Percentiles rank a stretch among this genome's conserved stretches.
phyloP scores from a whole-genome alignment of 495 filamentous ascomycete species.

The Penicillium robsamsonii region DNA sequence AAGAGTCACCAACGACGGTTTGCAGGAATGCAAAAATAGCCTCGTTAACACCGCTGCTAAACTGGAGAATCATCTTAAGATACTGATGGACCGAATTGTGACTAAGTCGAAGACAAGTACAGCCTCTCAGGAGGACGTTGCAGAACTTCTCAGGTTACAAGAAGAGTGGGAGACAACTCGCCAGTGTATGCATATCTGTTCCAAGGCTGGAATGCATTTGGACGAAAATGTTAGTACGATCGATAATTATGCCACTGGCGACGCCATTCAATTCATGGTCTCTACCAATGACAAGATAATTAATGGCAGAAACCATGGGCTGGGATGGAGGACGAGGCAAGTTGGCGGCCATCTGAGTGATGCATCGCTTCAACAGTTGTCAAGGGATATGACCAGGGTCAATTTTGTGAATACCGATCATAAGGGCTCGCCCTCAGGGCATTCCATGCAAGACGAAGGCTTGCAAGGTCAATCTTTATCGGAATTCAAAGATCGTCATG shows the following conservation, averaged over 20 bases:
- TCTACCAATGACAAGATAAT: slow-evolving; percentile 38
- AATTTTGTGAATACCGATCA: slow-evolving; percentile 15
- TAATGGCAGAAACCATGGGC: slow-evolving; percentile 36
- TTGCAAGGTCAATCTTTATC: slow-evolving; percentile 12
- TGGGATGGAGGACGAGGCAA: slow-evolving; percentile 42
- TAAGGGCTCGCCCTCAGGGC: slow-evolving; percentile 13
- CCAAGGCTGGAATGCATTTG: slow-evolving; percentile 32
- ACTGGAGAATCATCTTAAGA: slow-evolving; percentile 36
- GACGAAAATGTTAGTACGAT: slow-evolving; percentile 35
- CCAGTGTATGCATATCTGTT: slow-evolving; percentile 39
- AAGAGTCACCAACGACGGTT: slow-evolving; percentile 32
- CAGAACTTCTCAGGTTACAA: slow-evolving; percentile 33
- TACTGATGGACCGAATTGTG: slow-evolving; percentile 33
- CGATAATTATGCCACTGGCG: slow-evolving; percentile 39
- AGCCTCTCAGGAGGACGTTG: slow-evolving; percentile 31
- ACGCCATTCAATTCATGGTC: slow-evolving; percentile 43
- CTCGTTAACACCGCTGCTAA: slow-evolving; percentile 28
- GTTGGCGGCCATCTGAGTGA: slow-evolving; percentile 42
- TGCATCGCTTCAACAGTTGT: slow-evolving; percentile 38
- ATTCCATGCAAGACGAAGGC: slow-evolving; percentile 1
- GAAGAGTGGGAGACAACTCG: slow-evolving; percentile 41
- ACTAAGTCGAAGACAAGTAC: slow-evolving; percentile 30
- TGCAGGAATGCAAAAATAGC: slow-evolving; percentile 42
- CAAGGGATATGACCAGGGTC: slow-evolving; percentile 33
- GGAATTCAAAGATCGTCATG: slow-evolving; percentile 36